Base-by-base conservation (phyloP, 352 stramenopile species). In the Phytopythium boreale region DNA sequence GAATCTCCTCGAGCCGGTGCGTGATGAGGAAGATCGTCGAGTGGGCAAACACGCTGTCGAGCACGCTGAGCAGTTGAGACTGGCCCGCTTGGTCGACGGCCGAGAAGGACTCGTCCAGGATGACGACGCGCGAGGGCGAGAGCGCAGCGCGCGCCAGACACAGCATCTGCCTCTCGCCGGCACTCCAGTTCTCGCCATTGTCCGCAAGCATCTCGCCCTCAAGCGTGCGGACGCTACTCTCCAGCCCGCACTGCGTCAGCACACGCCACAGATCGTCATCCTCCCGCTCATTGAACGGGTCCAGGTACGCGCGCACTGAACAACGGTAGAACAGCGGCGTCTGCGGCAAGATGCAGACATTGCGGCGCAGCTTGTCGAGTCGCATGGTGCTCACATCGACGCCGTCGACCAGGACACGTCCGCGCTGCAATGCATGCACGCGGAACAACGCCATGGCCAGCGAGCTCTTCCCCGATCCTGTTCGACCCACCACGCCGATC, bases 11-110 rank as follows among this genome's bases (percentile, higher is more conserved):
- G 10, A 99, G 79, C 8, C 96, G 77, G 71, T 98, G 96, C 2
- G 97, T 97, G 61, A 99, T 98, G 11, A 96, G 99, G 24, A 99
- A 72, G 22, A 99, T 74, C 1, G 98, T 99, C 56, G 89, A 98
- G 46, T 89, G 65, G 12, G 71, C 61, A 69, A 99, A 99, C 43
- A 80, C 84, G 9, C 70, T 75, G 52, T 88, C 84, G 64, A 99
- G 96, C 46, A 94, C 84, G 20, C 74, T 68, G 67, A 96, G 82
- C 37, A 97, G 60, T 46, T 73, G 71, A 19, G 67, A 50, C 64
- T 98, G 90, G 12, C 70, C 81, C 31, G 71, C 60, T 24, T 80
- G 68, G 20, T 87, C 79, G 15, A 90, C 77, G 41, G 82, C 69
- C 14, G 85, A 85, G 39, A 90, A 96, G 2, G 89, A 91, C 47